Evolutionary conservation across 805 yeast species (phyloP).

Genomic region (Sungouiozyma intestinalis): DNA sequence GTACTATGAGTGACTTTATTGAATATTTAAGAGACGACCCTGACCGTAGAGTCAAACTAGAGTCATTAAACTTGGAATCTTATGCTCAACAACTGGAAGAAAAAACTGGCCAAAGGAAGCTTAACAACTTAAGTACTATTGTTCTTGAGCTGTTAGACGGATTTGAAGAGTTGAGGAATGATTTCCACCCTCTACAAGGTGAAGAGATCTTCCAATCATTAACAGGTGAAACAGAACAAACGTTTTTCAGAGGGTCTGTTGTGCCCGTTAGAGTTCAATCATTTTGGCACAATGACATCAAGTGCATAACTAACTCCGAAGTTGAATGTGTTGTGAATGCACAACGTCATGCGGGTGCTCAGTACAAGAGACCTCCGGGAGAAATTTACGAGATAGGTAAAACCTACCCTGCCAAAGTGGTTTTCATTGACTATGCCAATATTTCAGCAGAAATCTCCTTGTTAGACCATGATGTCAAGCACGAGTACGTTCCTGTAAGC

Average conservation of each 20-base stretch:
- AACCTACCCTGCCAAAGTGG: conserved; percentile 75
- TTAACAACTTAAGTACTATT: conserved; percentile 27
- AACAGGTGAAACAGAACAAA: conserved; percentile 72
- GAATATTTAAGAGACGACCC: conserved; percentile 47
- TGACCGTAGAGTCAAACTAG: conserved; percentile 73
- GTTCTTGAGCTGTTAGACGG: conserved; percentile 70
- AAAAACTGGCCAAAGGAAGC: conserved; percentile 29
- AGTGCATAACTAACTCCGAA: conserved; percentile 45
- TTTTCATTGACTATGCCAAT: conserved; percentile 58
- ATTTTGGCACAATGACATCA: conserved; percentile 32
- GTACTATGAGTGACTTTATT: conserved; percentile 30
- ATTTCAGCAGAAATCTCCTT: conserved; percentile 69
- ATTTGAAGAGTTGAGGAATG: conserved; percentile 74
- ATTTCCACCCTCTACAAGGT: conserved; percentile 53
- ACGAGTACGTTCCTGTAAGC: conserved; percentile 33
- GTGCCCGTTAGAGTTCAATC: conserved; percentile 65
- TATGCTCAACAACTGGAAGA: conserved; percentile 82
- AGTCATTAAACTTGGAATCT: conserved; percentile 80
- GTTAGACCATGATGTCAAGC: conserved; percentile 51
- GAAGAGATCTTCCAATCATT: conserved; percentile 77
- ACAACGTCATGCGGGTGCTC: conserved; percentile 36
- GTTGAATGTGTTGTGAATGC: conserved; percentile 50
- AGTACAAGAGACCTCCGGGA: conserved; percentile 37
- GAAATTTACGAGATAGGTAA: conserved; percentile 51
- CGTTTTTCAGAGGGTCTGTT: conserved; percentile 57